A percentile compares a stretch with the other conserved stretches of the same genome.
phyloP scores from a whole-genome alignment of 2,329 filamentous ascomycete genomes.

The Aspergillus pseudonomiae region DNA sequence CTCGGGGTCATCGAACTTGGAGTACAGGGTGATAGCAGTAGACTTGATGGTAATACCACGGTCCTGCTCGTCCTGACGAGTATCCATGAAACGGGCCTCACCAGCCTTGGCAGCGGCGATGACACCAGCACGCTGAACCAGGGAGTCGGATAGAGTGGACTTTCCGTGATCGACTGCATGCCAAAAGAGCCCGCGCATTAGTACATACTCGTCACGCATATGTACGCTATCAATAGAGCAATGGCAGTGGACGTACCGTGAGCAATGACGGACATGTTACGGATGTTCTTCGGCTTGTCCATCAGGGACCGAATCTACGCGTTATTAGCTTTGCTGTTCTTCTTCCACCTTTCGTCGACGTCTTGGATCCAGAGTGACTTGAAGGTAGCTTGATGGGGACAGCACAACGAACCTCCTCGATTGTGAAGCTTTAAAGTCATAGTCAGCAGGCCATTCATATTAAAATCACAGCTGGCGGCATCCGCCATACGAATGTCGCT shows the following conservation, averaged over 20 bases:
- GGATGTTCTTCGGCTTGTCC: constrained; percentile 63
- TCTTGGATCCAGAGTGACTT: background rate
- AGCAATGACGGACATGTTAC: constrained; percentile 99
- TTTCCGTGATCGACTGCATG: constrained; percentile 92
- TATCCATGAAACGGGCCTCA: constrained; percentile 94
- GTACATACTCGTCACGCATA: background rate
- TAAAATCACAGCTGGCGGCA: background rate
- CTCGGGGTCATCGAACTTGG: constrained; percentile 75
- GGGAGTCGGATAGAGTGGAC: constrained; percentile 98
- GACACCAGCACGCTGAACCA: constrained; percentile 98
- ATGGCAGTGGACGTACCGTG: constrained; percentile 64
- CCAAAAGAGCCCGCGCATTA: background rate
- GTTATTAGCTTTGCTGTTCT: constrained; percentile 16
- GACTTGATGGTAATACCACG: constrained; percentile 99
- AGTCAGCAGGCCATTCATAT: constrained; percentile 32
- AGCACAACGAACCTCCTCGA: constrained; percentile 72
- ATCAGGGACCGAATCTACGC: constrained; percentile 51
- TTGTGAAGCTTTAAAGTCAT: constrained; percentile 76
- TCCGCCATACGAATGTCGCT: background rate
- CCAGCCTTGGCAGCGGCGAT: constrained; percentile 98
- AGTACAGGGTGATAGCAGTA: constrained; percentile 98
- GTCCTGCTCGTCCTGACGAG: constrained; percentile 96
- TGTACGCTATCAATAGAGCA: background rate
- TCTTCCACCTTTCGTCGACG: too few relatives aligned
- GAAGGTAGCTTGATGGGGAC: constrained; percentile 3